Evolutionary conservation across 179 eudicot genomes (phyloP), one percentile per base, ranked within the genome.

Genomic region (Pouteria campechiana): DNA sequence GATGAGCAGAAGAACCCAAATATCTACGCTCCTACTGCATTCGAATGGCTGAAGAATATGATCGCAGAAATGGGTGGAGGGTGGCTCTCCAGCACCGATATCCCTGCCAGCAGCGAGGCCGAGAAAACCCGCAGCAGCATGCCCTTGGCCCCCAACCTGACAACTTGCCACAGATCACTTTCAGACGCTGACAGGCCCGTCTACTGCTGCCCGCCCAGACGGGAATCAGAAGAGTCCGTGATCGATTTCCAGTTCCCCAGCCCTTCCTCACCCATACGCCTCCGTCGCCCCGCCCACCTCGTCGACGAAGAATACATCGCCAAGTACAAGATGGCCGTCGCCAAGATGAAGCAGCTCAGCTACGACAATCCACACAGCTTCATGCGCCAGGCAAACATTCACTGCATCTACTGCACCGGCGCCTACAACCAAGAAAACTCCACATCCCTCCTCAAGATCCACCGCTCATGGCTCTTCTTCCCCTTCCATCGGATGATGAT

Each of bases 341-440:
- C 79, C 33, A 70, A 74, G 18, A 87, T 87, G 96, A 75, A 57
- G 37, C 81, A 72, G 9, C 71, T 87, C 0, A 90, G 83, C 0
- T 72, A 63, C 5, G 57, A 37, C 18, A 87, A 87, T 33, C 96
- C 96, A 2, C 77, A 86, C n/a, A 83, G 58, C 46, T 83, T 83
- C 43, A 65, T 30, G 9, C 94, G 79, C 55, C 96, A 87, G 57
- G 86, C 92, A 1, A 66, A 78, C n/a, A 68, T 79, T 30, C 96
- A 87, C 58, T 87, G 96, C 24, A 94, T 87, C 7, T 83, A 87
- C 36, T 83, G 94, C 37, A 68, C 76, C 18, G 96, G 96, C 1
- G 92, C 82, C 5, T 69, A 87, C 39, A 51, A 57, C 17, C 96
- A 83, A 65, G 67, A 62, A 3, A 86, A 86, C 20, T 77, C 79